Percentiles rank a stretch among this genome's conserved stretches.
Conservation (phyloP, 225 moss, liverwort and hornwort genomes). For the Sphagnum contortum region DNA sequence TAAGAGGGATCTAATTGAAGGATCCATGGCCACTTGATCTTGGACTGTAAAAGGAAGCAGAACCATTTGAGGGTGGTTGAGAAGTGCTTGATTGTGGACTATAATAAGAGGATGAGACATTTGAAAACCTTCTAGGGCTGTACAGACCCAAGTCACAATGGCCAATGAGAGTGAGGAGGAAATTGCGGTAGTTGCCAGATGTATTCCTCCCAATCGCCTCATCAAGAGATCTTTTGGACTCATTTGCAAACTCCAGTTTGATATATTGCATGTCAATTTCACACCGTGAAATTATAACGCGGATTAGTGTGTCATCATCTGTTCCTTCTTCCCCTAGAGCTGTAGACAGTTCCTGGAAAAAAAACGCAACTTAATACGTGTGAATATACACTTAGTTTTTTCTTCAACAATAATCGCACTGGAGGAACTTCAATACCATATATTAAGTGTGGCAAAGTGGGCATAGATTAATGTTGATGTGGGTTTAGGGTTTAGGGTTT, state of each 20-base stretch:
- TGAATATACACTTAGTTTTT: too few relatives aligned
- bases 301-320: constrained; percentile 44
- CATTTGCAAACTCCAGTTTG: constrained; percentile 49
- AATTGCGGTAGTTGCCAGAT: constrained; percentile 33
- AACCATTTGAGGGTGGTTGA: constrained; percentile 31
- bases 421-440: too few relatives aligned
- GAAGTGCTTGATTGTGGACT: constrained; percentile 32
- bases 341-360: constrained; percentile 27
- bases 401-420: too few relatives aligned
- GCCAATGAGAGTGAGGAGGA: constrained; percentile 42
- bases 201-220: constrained; percentile 32
- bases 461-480: too few relatives aligned
- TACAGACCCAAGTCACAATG: constrained; percentile 27
- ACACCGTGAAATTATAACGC: constrained; percentile 36
- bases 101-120: constrained; percentile 15
- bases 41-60: constrained; percentile 27
- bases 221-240: constrained; percentile 31
- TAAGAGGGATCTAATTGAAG: constrained; percentile 10
- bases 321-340: constrained; percentile 31
- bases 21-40: constrained; percentile 44
- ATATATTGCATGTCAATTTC: constrained; percentile 52
- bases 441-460: too few relatives aligned
- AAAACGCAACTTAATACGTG: too few relatives aligned
- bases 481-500: too few relatives aligned
- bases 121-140: constrained; percentile 32